Evolutionary conservation across 1,139 yeast genomes (phyloP), one percentile per base, ranked within the genome.

Genomic region (Zygoascus hellenicus): DNA sequence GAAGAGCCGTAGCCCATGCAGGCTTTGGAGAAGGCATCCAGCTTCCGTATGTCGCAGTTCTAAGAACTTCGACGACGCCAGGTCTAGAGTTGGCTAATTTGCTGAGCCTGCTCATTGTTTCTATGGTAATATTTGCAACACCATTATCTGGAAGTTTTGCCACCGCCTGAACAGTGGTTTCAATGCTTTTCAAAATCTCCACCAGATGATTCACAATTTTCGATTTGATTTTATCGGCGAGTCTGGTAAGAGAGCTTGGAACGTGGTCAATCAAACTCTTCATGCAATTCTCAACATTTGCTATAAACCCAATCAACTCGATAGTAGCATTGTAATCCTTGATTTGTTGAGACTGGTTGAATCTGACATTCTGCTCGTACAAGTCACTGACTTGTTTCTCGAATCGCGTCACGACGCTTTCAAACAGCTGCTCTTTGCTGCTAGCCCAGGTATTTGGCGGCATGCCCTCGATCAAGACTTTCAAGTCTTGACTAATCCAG

Each of bases 91-190:
- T 90, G 34, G 85, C 74, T 38, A 85, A 69, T 52, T 78, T 78
- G 43, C 88, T 71, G 48, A 86, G 66, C 53, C 80, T 72, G 2
- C 88, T 78, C 69, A 76, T 74, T 10, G 81, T 66, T 50, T 83
- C 92, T 14, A 81, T 83, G 0, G 85, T 81, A 3, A 79, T 74
- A 54, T 82, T 87, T 6, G 81, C 76, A n/a, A 83, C 81, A 48
- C 83, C 84, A 53, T 75, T 73, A 52, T 84, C 92, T 31, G 81
- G 81, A 37, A 79, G 59, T 26, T 67, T 62, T 0, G 71, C 68
- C 38, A 77, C 60, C 10, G 60, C 58, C 47, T 58, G 54, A 19
- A 83, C 80, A 42, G 79, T 70, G 3, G 60, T 58, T 42, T 81
- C 86, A 36, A 84, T 78, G 52, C 70, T 74, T 43, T 65, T 67